Evolutionary conservation across 2,329 filamentous ascomycete genomes (phyloP), one percentile per base, ranked within the genome.

Genomic region (Rutstroemia sp.): DNA sequence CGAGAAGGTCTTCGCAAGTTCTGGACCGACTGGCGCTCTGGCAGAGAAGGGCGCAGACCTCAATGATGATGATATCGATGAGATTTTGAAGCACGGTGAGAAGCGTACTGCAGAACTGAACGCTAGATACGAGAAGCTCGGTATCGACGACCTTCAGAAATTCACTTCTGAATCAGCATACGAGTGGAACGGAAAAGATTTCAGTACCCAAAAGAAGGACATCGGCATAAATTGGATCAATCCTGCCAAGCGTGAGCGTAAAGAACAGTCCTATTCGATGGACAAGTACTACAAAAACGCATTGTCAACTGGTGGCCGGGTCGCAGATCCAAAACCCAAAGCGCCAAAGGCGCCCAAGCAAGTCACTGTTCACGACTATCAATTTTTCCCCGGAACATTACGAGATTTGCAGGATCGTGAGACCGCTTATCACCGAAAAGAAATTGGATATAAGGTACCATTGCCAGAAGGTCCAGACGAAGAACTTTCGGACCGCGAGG

Each of bases 111-210:
- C 92, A 61, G 80, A 94, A 71, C 80, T 99, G 44, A 97, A 91
- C 69, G 87, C 89, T 63, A 92, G 91, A 72, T 99, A 97, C 67
- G 94, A 97, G 71, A 95, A 96, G 70, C 84, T 99, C 42, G 94
- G 95, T 62, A 88, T 99, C 30, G 94, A 99, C 70, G 94, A 99
- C 64, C 75, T 99, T 45, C 94, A 99, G 70, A 97, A 97, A 69
- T 99, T 99, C 72, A 94, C 88, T 1, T 96, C 92, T 0, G 94
- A 99, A 67, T 96, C 90, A 54, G 92, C 95, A 0, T 99, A 99
- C 67, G 94, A 97, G 70, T 99, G 95, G 95, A 99, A 99, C 62
- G 94, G 94, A 48, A 87, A 97, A 73, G 92, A 92, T 67, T 99
- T 99, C 71, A 89, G 91, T 53, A 89, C 88, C 58, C 83, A 86